Evolutionary conservation across 164 flowering plant species (phyloP), one percentile per base, ranked within the genome.

Genomic region (Buxus sempervirens): DNA sequence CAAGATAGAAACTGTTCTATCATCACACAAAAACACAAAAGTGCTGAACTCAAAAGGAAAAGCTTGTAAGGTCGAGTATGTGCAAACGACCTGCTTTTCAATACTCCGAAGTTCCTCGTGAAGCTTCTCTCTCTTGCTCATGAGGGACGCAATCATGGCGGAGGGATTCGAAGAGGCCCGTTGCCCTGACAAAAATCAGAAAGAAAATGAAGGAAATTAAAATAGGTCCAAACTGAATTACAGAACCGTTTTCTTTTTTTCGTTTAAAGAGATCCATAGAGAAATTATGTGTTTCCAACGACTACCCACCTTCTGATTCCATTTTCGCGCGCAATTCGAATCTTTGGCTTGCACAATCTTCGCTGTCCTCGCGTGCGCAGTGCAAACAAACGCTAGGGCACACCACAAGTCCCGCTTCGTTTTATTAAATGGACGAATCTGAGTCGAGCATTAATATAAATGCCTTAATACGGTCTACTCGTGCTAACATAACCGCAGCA

Each of bases 71-170:
- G n/a, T n/a, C n/a, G n/a, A n/a, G n/a, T n/a, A n/a, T 22, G 5
- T n/a, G 20, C 49, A 21, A 28, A 19, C 20, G 4, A 87, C 98
- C 93, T 93, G 98, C 69, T 79, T 86, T 72, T 93, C 97, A 55
- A 93, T 88, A 76, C 21, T 81, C 14, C 94, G 85, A 26, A 93
- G 96, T 69, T 93, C 97, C 21, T 91, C 96, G 18, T 88, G 94
- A 58, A 88, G 91, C 76, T 88, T 91, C 70, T 88, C 88, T 72
- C 97, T 82, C 79, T 83, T 88, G 73, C 82, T 68, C 54, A 91
- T 68, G 8, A 93, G 83, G 63, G 94, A 75, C 48, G 92, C 76
- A 45, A 93, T 77, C 79, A 87, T 74, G 54, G 85, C 86, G 14
- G 96, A 79, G 6, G 98, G 96, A 66, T 84, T 91, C 13, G 88